Base-by-base conservation (phyloP, 2,329 filamentous ascomycete genomes). In the Aureobasidium lini region DNA sequence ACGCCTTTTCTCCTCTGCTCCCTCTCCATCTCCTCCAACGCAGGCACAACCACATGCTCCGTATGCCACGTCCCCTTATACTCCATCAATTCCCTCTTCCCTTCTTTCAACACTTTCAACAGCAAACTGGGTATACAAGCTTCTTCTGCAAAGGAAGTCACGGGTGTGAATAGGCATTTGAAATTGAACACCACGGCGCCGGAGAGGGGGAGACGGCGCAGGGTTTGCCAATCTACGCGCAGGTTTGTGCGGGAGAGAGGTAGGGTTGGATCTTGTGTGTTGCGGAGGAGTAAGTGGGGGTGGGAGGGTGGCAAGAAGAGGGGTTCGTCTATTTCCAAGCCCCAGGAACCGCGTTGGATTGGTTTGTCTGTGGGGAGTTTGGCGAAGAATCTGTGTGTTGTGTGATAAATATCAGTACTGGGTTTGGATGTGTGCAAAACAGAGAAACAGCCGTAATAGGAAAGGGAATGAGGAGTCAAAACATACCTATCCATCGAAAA, bases 141-240 rank as follows among this genome's bases (percentile, higher is more conserved):
- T 70, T 95, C 90, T 60, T 87, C 78, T 2, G 82, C 76, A 60
- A 95, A 84, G 63, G 87, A 84, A 0, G 78, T 70, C 0, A 95
- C 70, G 0, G 88, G 87, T 0, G 89, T 94, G 72, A 95, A 95
- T 0, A 94, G 72, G 0, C 87, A 89, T 69, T 93, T 95, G 81
- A 93, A 95, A 71, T 94, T 95, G 76, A 95, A 95, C 0, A 90
- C 82, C 1, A 95, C 77, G 0, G 81, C 86, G 0, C 83, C 89
- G 0, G 87, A 90, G 0, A 95, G 76, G 0, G 90, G 90, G 0
- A 95, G 75, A 2, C 90, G 83, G 1, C 90, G 84, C 4, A 95
- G 75, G 0, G 90, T 95, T 72, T 95, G 91, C 89, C 90, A 95
- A 71, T 95, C 90, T 1, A 94, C 89, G 4, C 90, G 82, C 1